Percentiles rank a stretch among this genome's conserved stretches.
Conservation (phyloP, 331 rosid species). For the Acacia pycnantha region DNA sequence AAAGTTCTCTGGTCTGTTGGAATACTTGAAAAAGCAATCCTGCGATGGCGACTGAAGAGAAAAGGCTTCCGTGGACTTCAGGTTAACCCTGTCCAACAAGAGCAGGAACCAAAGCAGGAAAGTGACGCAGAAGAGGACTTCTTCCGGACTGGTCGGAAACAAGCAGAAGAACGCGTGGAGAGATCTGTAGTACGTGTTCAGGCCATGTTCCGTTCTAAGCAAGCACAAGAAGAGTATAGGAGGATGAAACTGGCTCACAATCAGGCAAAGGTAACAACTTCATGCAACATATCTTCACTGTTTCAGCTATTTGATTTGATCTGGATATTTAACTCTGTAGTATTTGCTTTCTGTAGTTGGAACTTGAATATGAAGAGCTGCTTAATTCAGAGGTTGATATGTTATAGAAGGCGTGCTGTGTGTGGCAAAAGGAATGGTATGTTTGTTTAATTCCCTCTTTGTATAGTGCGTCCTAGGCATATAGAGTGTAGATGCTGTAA, state of each 20-base stretch:
- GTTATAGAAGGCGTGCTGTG: constrained; percentile 11
- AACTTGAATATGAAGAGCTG: constrained; percentile 56
- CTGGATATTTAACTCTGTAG: constrained; percentile 11
- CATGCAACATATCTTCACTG: constrained; percentile 41
- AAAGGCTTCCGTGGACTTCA: constrained; percentile 95
- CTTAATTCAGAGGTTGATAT: constrained; percentile 46
- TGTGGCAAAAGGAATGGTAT: constrained; percentile 20
- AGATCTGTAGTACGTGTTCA: constrained; percentile 77
- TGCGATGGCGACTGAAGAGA: constrained; percentile 91
- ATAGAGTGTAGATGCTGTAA: constrained; percentile 49
- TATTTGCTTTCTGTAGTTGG: constrained; percentile 59
- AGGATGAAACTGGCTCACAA: constrained; percentile 74
- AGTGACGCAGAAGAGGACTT: constrained; percentile 76
- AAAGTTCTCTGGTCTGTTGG: constrained; percentile 97
- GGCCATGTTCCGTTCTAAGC: constrained; percentile 85
- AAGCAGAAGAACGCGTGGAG: constrained; percentile 86
- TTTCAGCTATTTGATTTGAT: constrained; percentile 4
- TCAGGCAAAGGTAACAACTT: constrained; percentile 61
- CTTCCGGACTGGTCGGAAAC: constrained; percentile 62
- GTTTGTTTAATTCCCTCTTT: constrained; percentile 15
- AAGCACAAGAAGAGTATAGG: constrained; percentile 89
- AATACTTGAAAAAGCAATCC: constrained; percentile 81
- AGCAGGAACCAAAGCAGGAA: constrained; percentile 40
- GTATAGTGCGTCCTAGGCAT: constrained; percentile 29
- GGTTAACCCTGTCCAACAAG: constrained; percentile 48